A percentile compares a stretch with the other conserved stretches of the same genome.
Evolutionary conservation across 148 eudicot genomes (phyloP).

Genomic region (Pharnaceum exiguum): DNA sequence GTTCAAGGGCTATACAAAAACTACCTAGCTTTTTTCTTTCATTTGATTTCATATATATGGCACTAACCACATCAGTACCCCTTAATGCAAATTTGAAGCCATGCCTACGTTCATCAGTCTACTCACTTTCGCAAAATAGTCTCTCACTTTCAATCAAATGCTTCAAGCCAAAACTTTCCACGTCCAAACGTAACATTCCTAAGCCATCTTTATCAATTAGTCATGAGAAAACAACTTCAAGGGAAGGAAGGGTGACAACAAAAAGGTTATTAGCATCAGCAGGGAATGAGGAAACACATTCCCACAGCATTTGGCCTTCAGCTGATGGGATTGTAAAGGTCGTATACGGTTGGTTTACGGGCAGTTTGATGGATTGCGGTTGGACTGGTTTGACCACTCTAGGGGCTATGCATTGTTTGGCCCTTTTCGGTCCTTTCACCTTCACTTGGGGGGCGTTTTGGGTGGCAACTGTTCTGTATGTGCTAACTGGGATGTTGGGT

Average conservation of each 20-base stretch:
- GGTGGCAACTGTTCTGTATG: constrained; percentile 49
- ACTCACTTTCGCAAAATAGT: background rate
- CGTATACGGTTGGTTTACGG: constrained; percentile 36
- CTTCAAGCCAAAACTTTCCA: constrained; percentile 18
- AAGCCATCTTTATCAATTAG: background rate
- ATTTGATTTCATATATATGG: too few relatives aligned
- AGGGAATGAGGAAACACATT: constrained; percentile 14
- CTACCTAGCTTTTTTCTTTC: too few relatives aligned
- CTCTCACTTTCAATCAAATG: background rate
- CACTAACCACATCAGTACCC: too few relatives aligned
- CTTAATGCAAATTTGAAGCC: constrained; percentile 24
- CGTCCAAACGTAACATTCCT: constrained; percentile 6
- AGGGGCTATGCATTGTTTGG: constrained; percentile 49
- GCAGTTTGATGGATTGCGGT: constrained; percentile 35
- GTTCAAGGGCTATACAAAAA: too few relatives aligned
- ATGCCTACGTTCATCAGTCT: constrained; percentile 14
- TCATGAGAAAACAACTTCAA: background rate
- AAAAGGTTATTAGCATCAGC: background rate
- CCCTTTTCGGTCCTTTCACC: constrained; percentile 54
- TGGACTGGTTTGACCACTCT: constrained; percentile 34
- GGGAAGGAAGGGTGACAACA: background rate
- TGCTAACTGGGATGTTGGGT: constrained; percentile 68
- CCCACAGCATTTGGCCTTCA: constrained; percentile 39
- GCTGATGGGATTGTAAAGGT: constrained; percentile 44
- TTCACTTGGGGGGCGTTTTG: constrained; percentile 71